phyloP scores from a whole-genome alignment of 345 rosid genomes.

The Citrus medica region DNA sequence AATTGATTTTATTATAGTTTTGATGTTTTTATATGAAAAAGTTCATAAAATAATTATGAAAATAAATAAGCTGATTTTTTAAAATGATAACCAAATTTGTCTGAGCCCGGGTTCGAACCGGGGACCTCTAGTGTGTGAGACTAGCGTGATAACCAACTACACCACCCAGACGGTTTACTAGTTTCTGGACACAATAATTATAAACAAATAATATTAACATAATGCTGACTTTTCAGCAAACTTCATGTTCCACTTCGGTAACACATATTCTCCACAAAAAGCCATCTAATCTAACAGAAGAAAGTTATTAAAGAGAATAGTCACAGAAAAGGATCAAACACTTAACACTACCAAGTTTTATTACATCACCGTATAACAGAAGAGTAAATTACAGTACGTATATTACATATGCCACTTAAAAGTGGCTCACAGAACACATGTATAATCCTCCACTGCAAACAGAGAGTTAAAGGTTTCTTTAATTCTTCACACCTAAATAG shows the following conservation, averaged over 20 bases:
- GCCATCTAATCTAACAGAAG: not conserved
- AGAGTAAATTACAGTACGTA: slow-evolving; percentile 11
- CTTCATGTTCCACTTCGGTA: fast-evolving
- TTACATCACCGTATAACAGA: slow-evolving; percentile 5
- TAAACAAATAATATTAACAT: fast-evolving
- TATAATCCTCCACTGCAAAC: not conserved
- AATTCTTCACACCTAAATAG: not conserved
- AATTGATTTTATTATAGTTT: no score
- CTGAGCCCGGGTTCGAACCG: not conserved
- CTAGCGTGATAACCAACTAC: not conserved
- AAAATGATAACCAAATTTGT: no score
- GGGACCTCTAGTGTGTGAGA: not conserved
- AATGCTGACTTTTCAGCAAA: no score
- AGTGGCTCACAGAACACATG: slow-evolving; percentile 5
- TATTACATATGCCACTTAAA: not conserved
- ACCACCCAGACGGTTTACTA: not conserved
- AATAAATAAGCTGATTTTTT: no score
- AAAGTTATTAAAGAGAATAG: not conserved
- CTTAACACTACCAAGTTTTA: not conserved
- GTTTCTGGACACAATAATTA: no score
- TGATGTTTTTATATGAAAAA: no score
- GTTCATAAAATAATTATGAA: no score
- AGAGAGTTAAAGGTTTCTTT: not conserved
- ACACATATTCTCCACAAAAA: no score
- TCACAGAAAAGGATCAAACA: not conserved